Evolutionary conservation across 768 basidiomycete species (phyloP).

Genomic region (Mycena pura): DNA sequence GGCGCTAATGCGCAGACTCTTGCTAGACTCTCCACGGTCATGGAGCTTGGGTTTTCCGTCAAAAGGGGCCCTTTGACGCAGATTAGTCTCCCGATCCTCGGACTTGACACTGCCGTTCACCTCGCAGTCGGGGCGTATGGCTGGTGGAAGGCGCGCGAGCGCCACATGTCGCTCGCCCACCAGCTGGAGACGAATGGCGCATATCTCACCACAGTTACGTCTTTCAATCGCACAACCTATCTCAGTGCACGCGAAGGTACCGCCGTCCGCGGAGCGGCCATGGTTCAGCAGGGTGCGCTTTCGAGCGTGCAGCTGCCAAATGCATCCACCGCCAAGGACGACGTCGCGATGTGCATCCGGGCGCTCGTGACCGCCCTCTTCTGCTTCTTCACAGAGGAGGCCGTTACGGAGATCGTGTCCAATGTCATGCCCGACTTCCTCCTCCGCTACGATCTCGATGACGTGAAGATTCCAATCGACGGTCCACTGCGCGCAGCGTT

Average conservation of each 20-base stretch:
- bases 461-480: not conserved
- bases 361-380: not conserved
- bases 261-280: not conserved
- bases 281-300: not conserved
- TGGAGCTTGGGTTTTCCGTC: not conserved
- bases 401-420: not conserved
- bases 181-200: not conserved
- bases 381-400: not conserved
- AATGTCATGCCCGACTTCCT: not conserved
- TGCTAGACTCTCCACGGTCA: not conserved
- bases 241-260: not conserved
- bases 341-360: not conserved
- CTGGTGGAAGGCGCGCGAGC: not conserved
- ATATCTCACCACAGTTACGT: not conserved
- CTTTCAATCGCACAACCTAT: not conserved
- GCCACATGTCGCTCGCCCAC: not conserved
- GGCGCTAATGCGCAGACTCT: too few relatives aligned
- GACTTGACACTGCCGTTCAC: not conserved
- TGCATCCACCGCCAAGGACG: not conserved
- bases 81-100: not conserved
- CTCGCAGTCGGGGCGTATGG: not conserved
- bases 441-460: not conserved
- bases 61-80: not conserved
- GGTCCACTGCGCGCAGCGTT: not conserved
- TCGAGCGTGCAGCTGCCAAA: not conserved